phyloP scores from a whole-genome alignment of 2,329 filamentous ascomycete species.

The Fusarium penzigii region DNA sequence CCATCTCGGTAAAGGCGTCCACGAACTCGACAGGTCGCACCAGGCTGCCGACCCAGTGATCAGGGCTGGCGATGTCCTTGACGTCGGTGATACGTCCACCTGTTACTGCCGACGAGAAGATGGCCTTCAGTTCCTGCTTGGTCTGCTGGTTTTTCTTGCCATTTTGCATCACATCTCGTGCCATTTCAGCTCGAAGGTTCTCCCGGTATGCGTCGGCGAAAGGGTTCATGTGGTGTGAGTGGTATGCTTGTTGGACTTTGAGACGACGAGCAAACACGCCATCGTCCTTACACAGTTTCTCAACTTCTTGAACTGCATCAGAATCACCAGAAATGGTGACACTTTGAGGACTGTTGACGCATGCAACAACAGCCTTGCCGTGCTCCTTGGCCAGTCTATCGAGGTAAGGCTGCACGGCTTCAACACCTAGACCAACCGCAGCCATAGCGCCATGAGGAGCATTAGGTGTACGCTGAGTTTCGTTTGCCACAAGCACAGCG shows the following conservation, averaged over 20 bases:
- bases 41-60: background rate
- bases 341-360: constrained; percentile 51
- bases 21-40: background rate
- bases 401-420: background rate
- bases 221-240: constrained; percentile 51
- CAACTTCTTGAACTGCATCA: constrained; percentile 41
- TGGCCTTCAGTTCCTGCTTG: background rate
- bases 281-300: constrained; percentile 35
- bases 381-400: background rate
- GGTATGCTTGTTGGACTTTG: constrained; percentile 48
- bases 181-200: background rate
- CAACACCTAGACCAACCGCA: constrained; percentile 17
- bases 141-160: background rate
- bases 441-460: constrained; percentile 22
- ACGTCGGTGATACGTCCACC: background rate
- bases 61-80: background rate
- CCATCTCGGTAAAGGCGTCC: background rate
- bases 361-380: constrained; percentile 33
- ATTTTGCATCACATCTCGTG: background rate
- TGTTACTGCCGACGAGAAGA: background rate
- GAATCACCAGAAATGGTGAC: constrained; percentile 50
- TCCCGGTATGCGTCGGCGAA: constrained; percentile 45
- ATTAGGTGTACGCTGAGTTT: constrained; percentile 36
- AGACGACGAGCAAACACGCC: constrained; percentile 45
- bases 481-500: constrained; percentile 27